These are phyloP conservation scores for Globisporangium rhizosaccharum DNA, from an alignment of 352 stramenopile genomes.

Conservation along the genomic window DNA sequence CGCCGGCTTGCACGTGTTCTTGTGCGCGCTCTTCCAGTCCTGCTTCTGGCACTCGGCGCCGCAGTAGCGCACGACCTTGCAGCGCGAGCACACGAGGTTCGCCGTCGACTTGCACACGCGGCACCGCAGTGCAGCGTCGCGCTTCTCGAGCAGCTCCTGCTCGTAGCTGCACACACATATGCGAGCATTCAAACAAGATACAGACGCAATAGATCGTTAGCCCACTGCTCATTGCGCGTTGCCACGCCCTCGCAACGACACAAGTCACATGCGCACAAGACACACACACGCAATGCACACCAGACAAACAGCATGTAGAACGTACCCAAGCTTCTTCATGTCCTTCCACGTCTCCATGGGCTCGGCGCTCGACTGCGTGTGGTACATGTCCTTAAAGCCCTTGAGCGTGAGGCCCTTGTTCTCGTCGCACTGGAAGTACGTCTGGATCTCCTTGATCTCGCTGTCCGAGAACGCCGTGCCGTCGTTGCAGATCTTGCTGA, in stretches of 20 bases:
- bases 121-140: slow-evolving; percentile 66
- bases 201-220: not conserved
- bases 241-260: not conserved
- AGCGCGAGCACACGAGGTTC: slow-evolving; percentile 81
- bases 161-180: slow-evolving; percentile 34
- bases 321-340: slow-evolving; percentile 85
- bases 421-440: slow-evolving; percentile 89
- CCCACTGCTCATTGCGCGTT: not conserved
- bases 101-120: slow-evolving; percentile 75
- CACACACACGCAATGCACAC: slow-evolving; percentile 3
- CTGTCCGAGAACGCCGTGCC: slow-evolving; percentile 84
- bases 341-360: slow-evolving; percentile 87
- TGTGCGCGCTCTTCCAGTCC: slow-evolving; percentile 84
- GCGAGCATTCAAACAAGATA: slow-evolving; percentile 3
- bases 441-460: slow-evolving; percentile 90
- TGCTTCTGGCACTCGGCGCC: slow-evolving; percentile 85
- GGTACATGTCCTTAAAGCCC: slow-evolving; percentile 90
- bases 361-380: slow-evolving; percentile 87
- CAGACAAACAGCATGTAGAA: not conserved
- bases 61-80: slow-evolving; percentile 85
- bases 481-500: slow-evolving; percentile 88
- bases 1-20: slow-evolving; percentile 78
- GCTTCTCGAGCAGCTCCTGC: slow-evolving; percentile 69
- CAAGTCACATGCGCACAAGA: not conserved
- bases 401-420: slow-evolving; percentile 87